These are phyloP conservation scores for Leishmania mexicana DNA, from an alignment of 208 protist species.

Conservation along the genomic window DNA sequence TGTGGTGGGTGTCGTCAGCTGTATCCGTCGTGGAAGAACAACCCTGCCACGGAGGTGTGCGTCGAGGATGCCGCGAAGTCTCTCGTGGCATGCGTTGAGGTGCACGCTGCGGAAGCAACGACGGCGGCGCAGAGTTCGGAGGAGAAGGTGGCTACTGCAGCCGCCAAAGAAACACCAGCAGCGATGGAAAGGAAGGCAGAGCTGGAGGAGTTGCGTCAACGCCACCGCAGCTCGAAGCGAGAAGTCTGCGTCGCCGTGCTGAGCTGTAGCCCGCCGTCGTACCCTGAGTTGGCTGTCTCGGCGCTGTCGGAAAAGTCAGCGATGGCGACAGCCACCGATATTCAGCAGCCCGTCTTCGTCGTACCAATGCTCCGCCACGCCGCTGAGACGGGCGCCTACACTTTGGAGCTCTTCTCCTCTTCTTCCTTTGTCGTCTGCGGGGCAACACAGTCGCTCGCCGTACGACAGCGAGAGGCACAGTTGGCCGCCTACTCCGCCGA, in stretches of 20 bases:
- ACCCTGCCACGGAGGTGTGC: conserved; percentile 56
- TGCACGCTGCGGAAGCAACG: conserved; percentile 3
- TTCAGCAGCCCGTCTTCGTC: conserved; percentile 44
- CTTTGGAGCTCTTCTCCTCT: conserved; percentile 67
- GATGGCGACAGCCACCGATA: conserved; percentile 26
- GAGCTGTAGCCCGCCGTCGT: conserved; percentile 42
- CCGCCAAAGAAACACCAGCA: background rate
- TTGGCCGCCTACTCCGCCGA: conserved; percentile 18
- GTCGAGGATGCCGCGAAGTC: conserved; percentile 23
- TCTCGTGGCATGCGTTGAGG: conserved; percentile 59
- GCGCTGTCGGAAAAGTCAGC: conserved; percentile 27
- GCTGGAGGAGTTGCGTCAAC: conserved; percentile 44
- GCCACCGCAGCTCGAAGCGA: conserved; percentile 35
- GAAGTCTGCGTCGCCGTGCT: conserved; percentile 59
- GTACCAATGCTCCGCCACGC: conserved; percentile 68
- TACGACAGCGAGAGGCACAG: conserved; percentile 48
- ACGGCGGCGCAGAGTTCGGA: background rate
- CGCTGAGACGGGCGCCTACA: conserved; percentile 57
- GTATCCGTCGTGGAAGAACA: conserved; percentile 83
- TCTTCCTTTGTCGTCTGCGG: conserved; percentile 51
- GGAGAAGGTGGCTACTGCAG: too few species aligned
- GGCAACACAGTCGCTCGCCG: conserved; percentile 33
- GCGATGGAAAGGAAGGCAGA: conserved; percentile 28
- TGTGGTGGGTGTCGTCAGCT: conserved; percentile 72
- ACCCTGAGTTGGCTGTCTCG: conserved; percentile 41